phyloP scores from a whole-genome alignment of 305 asterid species.

The Fraxinus angustifolia region DNA sequence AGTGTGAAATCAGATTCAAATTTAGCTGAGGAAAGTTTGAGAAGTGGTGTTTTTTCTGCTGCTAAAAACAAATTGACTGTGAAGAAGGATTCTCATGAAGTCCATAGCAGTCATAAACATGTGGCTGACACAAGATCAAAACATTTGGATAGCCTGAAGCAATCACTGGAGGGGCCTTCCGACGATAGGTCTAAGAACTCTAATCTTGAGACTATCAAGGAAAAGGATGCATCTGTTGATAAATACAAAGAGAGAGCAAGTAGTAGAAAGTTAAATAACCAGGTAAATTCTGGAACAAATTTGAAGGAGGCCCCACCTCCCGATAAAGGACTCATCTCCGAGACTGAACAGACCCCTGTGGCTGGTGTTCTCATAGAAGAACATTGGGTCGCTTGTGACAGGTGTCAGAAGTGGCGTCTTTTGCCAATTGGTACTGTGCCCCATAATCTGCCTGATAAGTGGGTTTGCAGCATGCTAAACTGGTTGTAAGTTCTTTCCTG shows the following conservation, averaged over 20 bases:
- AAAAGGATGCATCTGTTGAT: constrained; percentile 34
- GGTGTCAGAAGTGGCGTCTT: constrained; percentile 76
- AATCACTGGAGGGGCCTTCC: constrained; percentile 35
- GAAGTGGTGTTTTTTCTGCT: constrained; percentile 35
- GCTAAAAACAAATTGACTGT: constrained; percentile 35
- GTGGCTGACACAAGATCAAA: constrained; percentile 34
- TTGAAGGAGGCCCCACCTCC: constrained; percentile 40
- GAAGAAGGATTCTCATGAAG: constrained; percentile 41
- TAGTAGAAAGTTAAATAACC: constrained; percentile 30
- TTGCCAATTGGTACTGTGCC: constrained; percentile 59
- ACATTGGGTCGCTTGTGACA: constrained; percentile 78
- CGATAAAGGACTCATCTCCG: constrained; percentile 31
- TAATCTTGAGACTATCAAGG: constrained; percentile 36
- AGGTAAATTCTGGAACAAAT: constrained; percentile 28
- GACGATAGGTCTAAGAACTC: constrained; percentile 42
- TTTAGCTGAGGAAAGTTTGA: constrained; percentile 28
- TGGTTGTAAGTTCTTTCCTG: constrained; percentile 81
- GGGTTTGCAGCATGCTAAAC: constrained; percentile 78
- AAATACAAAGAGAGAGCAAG: constrained; percentile 42
- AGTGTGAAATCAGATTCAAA: constrained; percentile 36
- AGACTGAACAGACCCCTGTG: constrained; percentile 33
- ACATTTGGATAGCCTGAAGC: constrained; percentile 28
- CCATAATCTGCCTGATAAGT: constrained; percentile 60
- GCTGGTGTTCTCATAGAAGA: constrained; percentile 53
- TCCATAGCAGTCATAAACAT: constrained; percentile 31